A percentile compares a stretch with the other conserved stretches of the same genome.
Conservation (phyloP, 306 rosid species). For the Mimosa pudica region DNA sequence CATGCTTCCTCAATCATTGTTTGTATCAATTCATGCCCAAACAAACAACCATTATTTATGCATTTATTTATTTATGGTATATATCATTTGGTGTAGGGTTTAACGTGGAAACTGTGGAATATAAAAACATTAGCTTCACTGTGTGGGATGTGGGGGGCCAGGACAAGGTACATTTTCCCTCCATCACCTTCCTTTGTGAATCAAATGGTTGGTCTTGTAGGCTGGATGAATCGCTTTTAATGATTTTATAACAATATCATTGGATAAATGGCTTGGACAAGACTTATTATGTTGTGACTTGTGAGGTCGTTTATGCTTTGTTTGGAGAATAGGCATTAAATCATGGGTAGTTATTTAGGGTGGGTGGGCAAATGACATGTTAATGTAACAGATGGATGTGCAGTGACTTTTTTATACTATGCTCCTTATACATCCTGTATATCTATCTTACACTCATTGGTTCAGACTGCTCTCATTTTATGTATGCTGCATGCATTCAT, state of each 20-base stretch:
- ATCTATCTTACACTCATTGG: not conserved
- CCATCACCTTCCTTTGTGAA: not conserved
- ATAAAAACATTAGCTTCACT: slow-evolving; percentile 95
- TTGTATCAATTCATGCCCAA: not conserved
- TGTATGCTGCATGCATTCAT: slow-evolving; percentile 6
- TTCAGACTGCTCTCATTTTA: not conserved
- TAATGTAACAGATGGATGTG: too few relatives aligned
- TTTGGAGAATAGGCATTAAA: too few relatives aligned
- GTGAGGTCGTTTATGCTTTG: too few relatives aligned
- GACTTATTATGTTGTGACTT: too few relatives aligned
- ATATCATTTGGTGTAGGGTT: slow-evolving; percentile 56
- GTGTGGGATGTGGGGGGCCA: slow-evolving; percentile 99
- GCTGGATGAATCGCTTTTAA: too few relatives aligned
- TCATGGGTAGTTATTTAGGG: too few relatives aligned
- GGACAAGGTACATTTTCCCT: slow-evolving; percentile 64
- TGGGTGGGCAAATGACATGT: too few relatives aligned
- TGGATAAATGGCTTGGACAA: too few relatives aligned
- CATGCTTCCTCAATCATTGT: not conserved
- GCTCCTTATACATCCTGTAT: not conserved
- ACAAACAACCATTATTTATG: not conserved
- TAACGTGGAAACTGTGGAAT: slow-evolving; percentile 95
- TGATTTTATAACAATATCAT: too few relatives aligned
- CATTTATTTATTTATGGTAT: not conserved
- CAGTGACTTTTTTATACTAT: too few relatives aligned
- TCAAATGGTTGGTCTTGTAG: too few relatives aligned